These are phyloP conservation scores for Lentithecium fluviatile DNA, from an alignment of 495 filamentous ascomycete species.

Conservation along the genomic window DNA sequence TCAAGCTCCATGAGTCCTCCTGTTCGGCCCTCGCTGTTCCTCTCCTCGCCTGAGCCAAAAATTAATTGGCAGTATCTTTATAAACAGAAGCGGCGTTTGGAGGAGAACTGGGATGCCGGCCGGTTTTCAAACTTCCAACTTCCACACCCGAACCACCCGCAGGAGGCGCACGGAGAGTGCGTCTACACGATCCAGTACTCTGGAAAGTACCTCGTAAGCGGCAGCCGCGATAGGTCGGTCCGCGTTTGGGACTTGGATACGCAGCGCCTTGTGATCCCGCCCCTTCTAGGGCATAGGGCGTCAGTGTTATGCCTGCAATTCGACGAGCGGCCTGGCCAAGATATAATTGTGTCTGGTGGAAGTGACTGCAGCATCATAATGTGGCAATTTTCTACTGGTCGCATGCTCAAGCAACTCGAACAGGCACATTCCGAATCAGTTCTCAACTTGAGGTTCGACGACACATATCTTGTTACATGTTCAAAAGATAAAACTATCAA, in stretches of 20 bases:
- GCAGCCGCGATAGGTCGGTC: slow-evolving; percentile 82
- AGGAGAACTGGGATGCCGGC: slow-evolving; percentile 87
- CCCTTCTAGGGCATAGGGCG: slow-evolving; percentile 72
- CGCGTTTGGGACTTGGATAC: slow-evolving; percentile 90
- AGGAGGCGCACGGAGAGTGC: slow-evolving; percentile 87
- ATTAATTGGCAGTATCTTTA: slow-evolving; percentile 86
- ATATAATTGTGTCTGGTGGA: slow-evolving; percentile 89
- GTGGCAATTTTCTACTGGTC: slow-evolving; percentile 89
- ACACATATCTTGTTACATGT: slow-evolving; percentile 87
- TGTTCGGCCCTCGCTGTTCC: slow-evolving; percentile 30
- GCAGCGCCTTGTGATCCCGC: slow-evolving; percentile 66
- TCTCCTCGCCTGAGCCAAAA: slow-evolving; percentile 49
- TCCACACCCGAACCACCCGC: slow-evolving; percentile 73
- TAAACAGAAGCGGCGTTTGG: slow-evolving; percentile 78
- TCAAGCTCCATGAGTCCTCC: slow-evolving; percentile 29
- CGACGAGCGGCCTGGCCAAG: slow-evolving; percentile 84
- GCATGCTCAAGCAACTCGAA: slow-evolving; percentile 67
- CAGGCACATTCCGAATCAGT: slow-evolving; percentile 86
- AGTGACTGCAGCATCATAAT: slow-evolving; percentile 87
- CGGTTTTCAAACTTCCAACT: slow-evolving; percentile 83
- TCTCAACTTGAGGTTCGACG: slow-evolving; percentile 91
- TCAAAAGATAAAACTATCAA: slow-evolving; percentile 97
- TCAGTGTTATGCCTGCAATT: slow-evolving; percentile 96
- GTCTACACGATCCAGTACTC: slow-evolving; percentile 93
- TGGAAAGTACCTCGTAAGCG: slow-evolving; percentile 83